A percentile compares a stretch with the other conserved stretches of the same genome.
Conservation (phyloP, 345 rosid species). For the Ceriops zippeliana region DNA sequence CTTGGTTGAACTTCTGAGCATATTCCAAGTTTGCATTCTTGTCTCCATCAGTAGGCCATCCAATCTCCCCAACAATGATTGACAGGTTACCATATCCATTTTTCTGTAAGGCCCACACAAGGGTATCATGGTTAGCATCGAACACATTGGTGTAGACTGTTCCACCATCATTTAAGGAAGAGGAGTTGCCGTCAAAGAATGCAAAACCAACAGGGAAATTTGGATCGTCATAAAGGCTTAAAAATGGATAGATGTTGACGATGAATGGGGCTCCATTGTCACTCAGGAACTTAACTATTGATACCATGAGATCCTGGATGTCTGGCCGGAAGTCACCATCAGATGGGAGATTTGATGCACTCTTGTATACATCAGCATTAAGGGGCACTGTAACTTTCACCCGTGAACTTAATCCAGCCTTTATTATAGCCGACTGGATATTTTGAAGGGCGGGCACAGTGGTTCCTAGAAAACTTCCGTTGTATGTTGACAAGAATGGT, state of each 20-base stretch:
- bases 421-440: conserved; percentile 23
- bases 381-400: conserved; percentile 28
- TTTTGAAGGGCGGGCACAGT: conserved; percentile 26
- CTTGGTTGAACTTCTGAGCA: conserved; percentile 24
- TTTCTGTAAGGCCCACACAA: conserved; percentile 18
- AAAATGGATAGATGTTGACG: conserved; percentile 29
- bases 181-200: conserved; percentile 17
- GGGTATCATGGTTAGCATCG: conserved; percentile 27
- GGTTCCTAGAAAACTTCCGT: conserved; percentile 17
- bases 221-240: conserved; percentile 18
- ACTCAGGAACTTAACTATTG: conserved; percentile 25
- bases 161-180: conserved; percentile 15
- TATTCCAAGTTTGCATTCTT: conserved; percentile 18
- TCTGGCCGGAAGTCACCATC: conserved; percentile 22
- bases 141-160: conserved; percentile 21
- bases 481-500: conserved; percentile 19
- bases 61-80: conserved; percentile 23
- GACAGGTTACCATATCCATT: conserved; percentile 20
- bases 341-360: conserved; percentile 17
- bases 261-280: conserved; percentile 24
- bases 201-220: conserved; percentile 18
- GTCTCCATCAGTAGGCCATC: conserved; percentile 33
- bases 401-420: conserved; percentile 16
- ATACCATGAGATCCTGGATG: conserved; percentile 19
- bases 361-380: conserved; percentile 25